Evolutionary conservation across 129 eudicot genomes (phyloP), one percentile per base, ranked within the genome.

Genomic region (Glebionis coronaria): DNA sequence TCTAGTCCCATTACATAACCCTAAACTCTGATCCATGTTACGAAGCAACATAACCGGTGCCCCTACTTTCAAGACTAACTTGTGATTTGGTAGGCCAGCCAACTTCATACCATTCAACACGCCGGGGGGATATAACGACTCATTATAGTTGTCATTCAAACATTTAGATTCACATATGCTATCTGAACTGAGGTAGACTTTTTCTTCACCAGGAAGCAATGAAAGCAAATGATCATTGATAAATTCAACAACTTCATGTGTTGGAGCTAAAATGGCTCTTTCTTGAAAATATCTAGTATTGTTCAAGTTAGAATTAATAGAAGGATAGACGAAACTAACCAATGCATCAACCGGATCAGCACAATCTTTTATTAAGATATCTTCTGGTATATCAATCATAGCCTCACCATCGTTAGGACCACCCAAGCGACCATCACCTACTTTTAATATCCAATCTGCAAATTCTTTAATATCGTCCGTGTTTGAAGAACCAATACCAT

Each of bases 251-350:
- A 40, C 20, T 3, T 76, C 58, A 62, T 18, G 56, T 8, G 56
- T 76, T 9, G 56, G 71, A 15, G 47, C 65, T 1, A 76, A 64
- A 9, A 76, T 68, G 1, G 76, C 68, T 38, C 70, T 49, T 9
- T 69, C 75, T 61, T 69, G 58, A 9, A 61, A 67, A 19, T 55
- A 65, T 0, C 15, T 16, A 21, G 46, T 1, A 5, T 62, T 50
- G 6, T 16, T 5, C 9, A 61, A 23, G 29, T 45, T 25, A 42
- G 28, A 3, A 7, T n/a, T 11, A n/a, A 46, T 7, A 2, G 28
- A 49, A 35, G 62, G 77, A 14, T 72, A 72, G 0, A 57, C 40
- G 11, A 12, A 12, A 0, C 61, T 49, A 7, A 61, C 61, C 19
- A 72, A 23, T 2, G 69, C 12, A 23, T 27, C 31, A 4, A 72